phyloP scores from a whole-genome alignment of 352 stramenopile genomes.

The Phytophthora vignae region DNA sequence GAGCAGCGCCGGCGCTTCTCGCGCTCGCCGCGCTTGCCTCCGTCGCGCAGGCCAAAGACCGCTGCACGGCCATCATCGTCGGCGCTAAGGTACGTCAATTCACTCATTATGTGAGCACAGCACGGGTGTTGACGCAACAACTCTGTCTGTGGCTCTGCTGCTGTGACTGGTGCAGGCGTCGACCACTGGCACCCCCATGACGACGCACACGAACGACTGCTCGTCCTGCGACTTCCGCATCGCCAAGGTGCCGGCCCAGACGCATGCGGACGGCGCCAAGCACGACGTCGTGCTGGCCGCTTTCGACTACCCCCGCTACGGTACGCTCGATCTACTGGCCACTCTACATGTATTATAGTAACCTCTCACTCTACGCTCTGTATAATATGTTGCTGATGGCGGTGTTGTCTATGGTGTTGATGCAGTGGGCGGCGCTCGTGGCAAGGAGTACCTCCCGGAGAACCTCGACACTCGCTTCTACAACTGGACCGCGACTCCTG shows the following conservation, averaged over 20 bases:
- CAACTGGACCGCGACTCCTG: slow-evolving; percentile 65
- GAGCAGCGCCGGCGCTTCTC: slow-evolving; percentile 9
- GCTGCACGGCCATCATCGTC: slow-evolving; percentile 84
- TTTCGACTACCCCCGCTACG: slow-evolving; percentile 82
- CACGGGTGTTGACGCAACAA: background rate
- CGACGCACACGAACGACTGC: slow-evolving; percentile 87
- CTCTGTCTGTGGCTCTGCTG: background rate
- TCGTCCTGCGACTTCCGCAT: slow-evolving; percentile 87
- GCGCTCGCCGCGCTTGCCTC: slow-evolving; percentile 29
- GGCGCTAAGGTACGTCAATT: slow-evolving; percentile 58
- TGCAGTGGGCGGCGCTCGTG: slow-evolving; percentile 65
- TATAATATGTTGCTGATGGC: slow-evolving; percentile 7
- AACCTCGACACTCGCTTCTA: slow-evolving; percentile 78
- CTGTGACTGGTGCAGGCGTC: slow-evolving; percentile 50
- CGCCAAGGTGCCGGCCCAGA: slow-evolving; percentile 75
- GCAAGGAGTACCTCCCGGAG: slow-evolving; percentile 64
- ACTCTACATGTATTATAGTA: no score
- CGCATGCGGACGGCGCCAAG: slow-evolving; percentile 43
- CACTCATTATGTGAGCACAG: no score
- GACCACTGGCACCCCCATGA: slow-evolving; percentile 74
- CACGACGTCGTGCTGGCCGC: slow-evolving; percentile 69
- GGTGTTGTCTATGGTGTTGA: background rate
- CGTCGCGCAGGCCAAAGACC: slow-evolving; percentile 49
- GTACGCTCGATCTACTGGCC: slow-evolving; percentile 25
- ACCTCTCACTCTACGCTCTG: no score